Base-by-base conservation (phyloP, 73 alveolate species). In the Urostyla sp. region DNA sequence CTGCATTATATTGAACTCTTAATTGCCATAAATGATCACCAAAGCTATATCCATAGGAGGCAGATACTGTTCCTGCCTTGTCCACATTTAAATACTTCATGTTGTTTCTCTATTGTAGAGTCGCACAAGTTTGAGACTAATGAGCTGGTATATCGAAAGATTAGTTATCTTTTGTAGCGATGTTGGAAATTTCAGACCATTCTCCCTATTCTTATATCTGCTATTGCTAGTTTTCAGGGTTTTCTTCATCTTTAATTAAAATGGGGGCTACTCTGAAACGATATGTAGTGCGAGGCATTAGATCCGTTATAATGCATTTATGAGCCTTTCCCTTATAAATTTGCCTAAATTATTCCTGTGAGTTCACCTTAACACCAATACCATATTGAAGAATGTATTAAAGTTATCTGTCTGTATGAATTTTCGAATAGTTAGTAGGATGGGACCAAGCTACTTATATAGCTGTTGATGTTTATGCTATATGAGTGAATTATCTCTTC, bases 221-320 rank as follows among this genome's bases (percentile, higher is more conserved):
- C n/a, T 40, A 15, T 11, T 15, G 10, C 51, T 15, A 40, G 51
- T 10, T 40, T 40, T 15, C 51, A 40, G 51, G 51, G 51, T 34
- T 52, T 18, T 8, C 8, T 5, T 5, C 35, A 35, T 84, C 81
- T 40, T 44, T 72, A 10, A 21, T 27, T 0, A 34, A 6, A 0
- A 45, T 48, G 21, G 93, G 84, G 20, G 83, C 85, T 0, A 87
- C 94, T 80, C 94, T 67, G 69, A 87, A 56, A 49, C 90, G 48
- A 35, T 87, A 87, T 37, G 43, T 66, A 13, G 94, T 87, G 53
- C 56, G 61, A 0, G 94, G 87, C 18, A 56, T 67, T 4, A 87
- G 75, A 37, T 87, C 94, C 40, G 87, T 67, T 18, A 87, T 75
- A 2, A 87, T 74, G 76, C 94, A 73, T 30, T 48, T 87, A 72